Evolutionary conservation across 1,284 basidiomycete species (phyloP).

Genomic region (Austroboletus novae-zelandiae): DNA sequence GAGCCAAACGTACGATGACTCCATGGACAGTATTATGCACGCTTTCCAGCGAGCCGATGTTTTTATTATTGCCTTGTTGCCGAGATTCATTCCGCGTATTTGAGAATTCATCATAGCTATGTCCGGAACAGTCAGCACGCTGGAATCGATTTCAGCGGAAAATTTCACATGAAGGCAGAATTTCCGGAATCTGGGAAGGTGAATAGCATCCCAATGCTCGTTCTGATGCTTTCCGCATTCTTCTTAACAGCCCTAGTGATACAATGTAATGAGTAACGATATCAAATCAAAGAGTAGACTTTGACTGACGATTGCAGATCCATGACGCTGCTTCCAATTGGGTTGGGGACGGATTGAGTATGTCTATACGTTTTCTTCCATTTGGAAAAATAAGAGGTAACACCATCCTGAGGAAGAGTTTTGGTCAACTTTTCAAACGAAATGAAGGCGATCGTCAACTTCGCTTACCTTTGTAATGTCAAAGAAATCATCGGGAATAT

Average conservation of each 20-base stretch:
- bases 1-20: slow-evolving; percentile 12
- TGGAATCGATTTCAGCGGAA: neutral
- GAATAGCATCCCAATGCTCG: slow-evolving; percentile 17
- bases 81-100: slow-evolving; percentile 19
- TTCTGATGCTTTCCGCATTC: slow-evolving; percentile 7
- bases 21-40: slow-evolving; percentile 17
- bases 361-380: slow-evolving; percentile 20
- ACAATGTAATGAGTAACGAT: neutral
- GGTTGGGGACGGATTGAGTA: neutral
- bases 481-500: slow-evolving; percentile 20
- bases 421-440: neutral
- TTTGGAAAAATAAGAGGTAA: slow-evolving; percentile 14
- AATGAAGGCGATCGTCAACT: neutral
- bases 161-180: slow-evolving; percentile 6
- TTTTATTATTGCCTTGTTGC: slow-evolving; percentile 6
- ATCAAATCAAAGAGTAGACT: neutral
- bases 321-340: slow-evolving; percentile 11
- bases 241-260: slow-evolving; percentile 14
- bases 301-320: slow-evolving; percentile 15
- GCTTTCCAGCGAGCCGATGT: slow-evolving; percentile 15
- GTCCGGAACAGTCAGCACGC: neutral
- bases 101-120: slow-evolving; percentile 26
- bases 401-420: slow-evolving; percentile 3
- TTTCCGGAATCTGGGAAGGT: slow-evolving; percentile 12
- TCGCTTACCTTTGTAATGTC: slow-evolving; percentile 11